phyloP scores from a whole-genome alignment of 345 rosid species.

The Tarenaya hassleriana region DNA sequence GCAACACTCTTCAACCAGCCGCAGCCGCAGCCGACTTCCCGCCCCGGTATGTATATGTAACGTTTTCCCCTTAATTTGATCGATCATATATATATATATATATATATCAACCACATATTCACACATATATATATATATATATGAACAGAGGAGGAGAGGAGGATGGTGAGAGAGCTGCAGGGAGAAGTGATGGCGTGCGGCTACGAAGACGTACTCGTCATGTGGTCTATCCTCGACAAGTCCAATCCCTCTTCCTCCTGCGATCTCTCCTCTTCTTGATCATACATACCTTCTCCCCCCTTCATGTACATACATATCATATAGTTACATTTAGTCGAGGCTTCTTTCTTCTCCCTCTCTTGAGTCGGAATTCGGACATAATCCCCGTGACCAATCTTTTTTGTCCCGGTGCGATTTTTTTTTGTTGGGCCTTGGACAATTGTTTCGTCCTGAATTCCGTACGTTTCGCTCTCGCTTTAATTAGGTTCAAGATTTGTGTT shows the following conservation, averaged over 20 bases:
- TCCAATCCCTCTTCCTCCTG: slow-evolving; percentile 53
- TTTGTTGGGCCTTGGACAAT: too few species aligned
- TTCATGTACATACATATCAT: not conserved
- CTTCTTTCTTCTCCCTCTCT: too few species aligned
- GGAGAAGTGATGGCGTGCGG: slow-evolving; percentile 94
- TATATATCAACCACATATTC: too few species aligned
- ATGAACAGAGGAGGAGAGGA: slow-evolving; percentile 42
- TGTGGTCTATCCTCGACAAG: slow-evolving; percentile 98
- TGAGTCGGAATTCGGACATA: too few species aligned
- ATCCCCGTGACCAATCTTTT: too few species aligned
- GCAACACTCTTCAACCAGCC: slow-evolving; percentile 65
- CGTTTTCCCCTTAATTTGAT: too few species aligned
- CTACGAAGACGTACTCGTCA: slow-evolving; percentile 84
- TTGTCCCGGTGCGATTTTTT: too few species aligned
- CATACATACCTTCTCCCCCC: not conserved
- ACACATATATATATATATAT: not conserved
- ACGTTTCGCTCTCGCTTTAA: too few species aligned
- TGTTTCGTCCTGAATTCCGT: too few species aligned
- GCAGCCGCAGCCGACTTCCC: slow-evolving; percentile 33
- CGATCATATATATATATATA: too few species aligned
- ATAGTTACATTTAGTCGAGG: too few species aligned
- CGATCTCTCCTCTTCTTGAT: slow-evolving; percentile 36
- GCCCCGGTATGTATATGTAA: slow-evolving; percentile 35
- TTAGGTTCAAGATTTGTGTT: too few species aligned
- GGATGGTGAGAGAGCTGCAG: slow-evolving; percentile 50